These are phyloP conservation scores for Geosiphon pyriformis DNA, from an alignment of 192 early-diverging fungal species.

Conservation along the genomic window DNA sequence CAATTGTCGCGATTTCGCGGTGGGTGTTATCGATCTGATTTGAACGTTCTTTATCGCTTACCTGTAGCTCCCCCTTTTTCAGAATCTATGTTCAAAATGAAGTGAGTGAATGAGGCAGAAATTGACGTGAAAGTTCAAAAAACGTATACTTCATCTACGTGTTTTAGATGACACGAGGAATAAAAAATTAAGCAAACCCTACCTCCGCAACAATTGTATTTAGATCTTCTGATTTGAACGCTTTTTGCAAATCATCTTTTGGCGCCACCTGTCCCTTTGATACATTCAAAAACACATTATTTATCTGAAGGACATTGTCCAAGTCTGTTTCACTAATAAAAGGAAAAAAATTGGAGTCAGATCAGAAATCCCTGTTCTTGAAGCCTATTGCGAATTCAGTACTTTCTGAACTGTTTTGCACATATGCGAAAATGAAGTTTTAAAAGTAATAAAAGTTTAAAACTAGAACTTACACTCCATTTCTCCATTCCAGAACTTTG, in stretches of 20 bases:
- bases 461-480: conserved; percentile 75
- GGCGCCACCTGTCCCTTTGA: conserved; percentile 94
- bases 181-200: conserved; percentile 1
- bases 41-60: conserved; percentile 92
- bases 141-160: too few relatives aligned
- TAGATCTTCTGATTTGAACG: conserved; percentile 81
- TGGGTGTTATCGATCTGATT: conserved; percentile 76
- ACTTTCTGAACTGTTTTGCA: too few relatives aligned
- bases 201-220: conserved; percentile 75
- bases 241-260: conserved; percentile 78
- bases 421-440: too few relatives aligned
- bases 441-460: too few relatives aligned
- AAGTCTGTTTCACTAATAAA: conserved; percentile 84
- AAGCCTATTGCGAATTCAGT: too few relatives aligned
- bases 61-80: conserved; percentile 93
- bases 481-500: conserved; percentile 96
- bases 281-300: conserved; percentile 91
- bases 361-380: too few relatives aligned
- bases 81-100: conserved; percentile 59
- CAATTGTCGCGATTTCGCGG: conserved; percentile 92
- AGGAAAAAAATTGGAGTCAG: too few relatives aligned
- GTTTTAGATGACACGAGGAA: not conserved
- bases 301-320: conserved; percentile 93
- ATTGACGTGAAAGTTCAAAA: too few relatives aligned
- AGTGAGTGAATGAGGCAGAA: not conserved